Evolutionary conservation across 805 yeast genomes (phyloP), one percentile per base, ranked within the genome.

Genomic region (Candida coquimbonensis): DNA sequence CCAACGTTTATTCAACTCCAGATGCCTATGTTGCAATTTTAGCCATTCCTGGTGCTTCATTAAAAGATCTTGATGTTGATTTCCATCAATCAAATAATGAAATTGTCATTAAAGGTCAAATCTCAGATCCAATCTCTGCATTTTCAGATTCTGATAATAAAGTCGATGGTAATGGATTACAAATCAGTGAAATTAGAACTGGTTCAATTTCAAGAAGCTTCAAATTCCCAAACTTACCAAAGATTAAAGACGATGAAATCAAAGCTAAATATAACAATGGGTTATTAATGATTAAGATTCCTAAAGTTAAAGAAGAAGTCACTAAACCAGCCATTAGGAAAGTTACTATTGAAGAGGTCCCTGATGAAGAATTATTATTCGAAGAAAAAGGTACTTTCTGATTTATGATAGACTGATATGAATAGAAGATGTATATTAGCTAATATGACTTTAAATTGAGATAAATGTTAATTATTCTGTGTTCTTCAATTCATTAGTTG

Each of bases 51-150:
- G 85, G 85, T 40, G 80, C 81, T 3, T 65, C 69, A 31, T 72
- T 76, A 21, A 69, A 71, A 36, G 69, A 74, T 16, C 71, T 80
- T 50, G 74, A 73, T 42, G 70, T 80, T 37, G 81, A 80, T 53
- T 79, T 69, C 61, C 84, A 80, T 53, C 80, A 83, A 34, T 67
- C 80, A 1, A 68, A 75, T 12, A 72, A 73, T 52, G 81, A 78
- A 49, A 53, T 80, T 48, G 65, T 74, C 16, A 63, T 80, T 34
- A 74, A 72, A 48, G 85, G 84, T 32, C 68, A 66, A 7, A 62
- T 57, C 17, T 54, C 57, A 34, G 55, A 55, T 14, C 60, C 60
- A 33, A 47, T 53, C 38, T 16, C 51, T 7, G 45, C 32, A 11
- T 46, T 40, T 19, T 16, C 21, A 14, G 21, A 27, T 19, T 26